Conservation (phyloP, 805 yeast species). For the Komagataella pseudopastoris region DNA sequence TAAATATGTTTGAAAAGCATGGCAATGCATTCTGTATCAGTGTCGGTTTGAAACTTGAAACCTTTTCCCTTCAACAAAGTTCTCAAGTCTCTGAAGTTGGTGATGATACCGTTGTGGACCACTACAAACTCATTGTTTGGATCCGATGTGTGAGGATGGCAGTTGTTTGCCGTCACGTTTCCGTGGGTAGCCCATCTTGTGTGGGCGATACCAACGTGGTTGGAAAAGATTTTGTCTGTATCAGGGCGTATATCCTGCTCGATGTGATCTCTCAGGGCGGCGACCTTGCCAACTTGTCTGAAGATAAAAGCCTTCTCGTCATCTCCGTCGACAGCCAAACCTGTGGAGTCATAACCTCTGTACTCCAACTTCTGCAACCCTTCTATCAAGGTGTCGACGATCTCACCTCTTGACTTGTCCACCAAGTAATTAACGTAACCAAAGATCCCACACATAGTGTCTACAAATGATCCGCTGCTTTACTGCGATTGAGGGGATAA, state of each 20-base stretch:
- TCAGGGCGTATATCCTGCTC: constrained; percentile 29
- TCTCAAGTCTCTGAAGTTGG: constrained; percentile 86
- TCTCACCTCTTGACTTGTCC: constrained; percentile 85
- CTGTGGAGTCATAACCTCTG: constrained; percentile 97
- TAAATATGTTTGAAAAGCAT: constrained; percentile 85
- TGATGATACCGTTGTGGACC: constrained; percentile 97
- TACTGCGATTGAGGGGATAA: neutral
- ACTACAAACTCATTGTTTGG: constrained; percentile 70
- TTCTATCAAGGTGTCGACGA: constrained; percentile 77
- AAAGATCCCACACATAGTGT: constrained; percentile 67
- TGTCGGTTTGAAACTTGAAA: constrained; percentile 72
- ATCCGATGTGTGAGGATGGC: constrained; percentile 95
- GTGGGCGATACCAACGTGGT: constrained; percentile 95
- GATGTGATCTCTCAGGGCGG: constrained; percentile 59
- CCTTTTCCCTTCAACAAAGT: constrained; percentile 75
- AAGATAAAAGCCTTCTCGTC: constrained; percentile 46
- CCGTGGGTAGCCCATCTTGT: constrained; percentile 99
- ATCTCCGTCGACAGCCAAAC: constrained; percentile 91
- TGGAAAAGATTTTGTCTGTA: constrained; percentile 51
- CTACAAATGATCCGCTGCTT: neutral
- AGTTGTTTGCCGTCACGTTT: constrained; percentile 70
- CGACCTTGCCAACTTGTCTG: constrained; percentile 88
- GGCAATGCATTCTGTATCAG: constrained; percentile 98
- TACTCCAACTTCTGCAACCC: constrained; percentile 82
- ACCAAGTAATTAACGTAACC: constrained; percentile 95